Evolutionary conservation across 768 basidiomycete species (phyloP).

Genomic region (Gymnopilus dilepis): DNA sequence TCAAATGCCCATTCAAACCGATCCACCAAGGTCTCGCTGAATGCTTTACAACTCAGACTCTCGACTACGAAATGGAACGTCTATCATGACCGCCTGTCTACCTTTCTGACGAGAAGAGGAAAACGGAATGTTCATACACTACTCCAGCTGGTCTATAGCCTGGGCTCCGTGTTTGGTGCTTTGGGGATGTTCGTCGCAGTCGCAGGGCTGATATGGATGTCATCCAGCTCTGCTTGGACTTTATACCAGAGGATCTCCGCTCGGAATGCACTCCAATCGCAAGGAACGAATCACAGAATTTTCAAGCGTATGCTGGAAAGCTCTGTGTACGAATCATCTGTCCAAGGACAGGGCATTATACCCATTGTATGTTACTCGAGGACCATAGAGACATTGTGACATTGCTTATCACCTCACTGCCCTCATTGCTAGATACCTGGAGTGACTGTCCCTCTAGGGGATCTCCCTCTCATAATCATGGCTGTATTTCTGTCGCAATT

Average conservation of each 20-base stretch:
- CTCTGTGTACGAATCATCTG: not conserved
- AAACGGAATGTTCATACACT: constrained; percentile 29
- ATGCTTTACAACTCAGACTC: constrained; percentile 42
- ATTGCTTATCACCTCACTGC: not conserved
- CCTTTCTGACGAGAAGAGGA: constrained; percentile 36
- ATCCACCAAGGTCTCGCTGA: constrained; percentile 20
- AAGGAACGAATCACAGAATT: not conserved
- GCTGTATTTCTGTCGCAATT: constrained; percentile 68
- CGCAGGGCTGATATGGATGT: constrained; percentile 44
- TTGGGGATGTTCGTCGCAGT: constrained; percentile 55
- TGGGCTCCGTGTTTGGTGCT: constrained; percentile 50
- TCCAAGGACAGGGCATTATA: constrained; percentile 23
- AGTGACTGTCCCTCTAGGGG: constrained; percentile 74
- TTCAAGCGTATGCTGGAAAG: constrained; percentile 7
- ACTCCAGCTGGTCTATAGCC: constrained; percentile 50
- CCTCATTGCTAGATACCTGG: constrained; percentile 76
- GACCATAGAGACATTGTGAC: too few species aligned
- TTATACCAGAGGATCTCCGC: constrained; percentile 7
- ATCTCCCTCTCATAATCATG: constrained; percentile 68
- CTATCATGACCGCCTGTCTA: constrained; percentile 49
- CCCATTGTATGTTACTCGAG: constrained; percentile 38
- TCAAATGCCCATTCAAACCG: not conserved
- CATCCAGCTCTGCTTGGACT: constrained; percentile 20
- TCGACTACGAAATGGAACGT: constrained; percentile 57
- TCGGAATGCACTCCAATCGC: not conserved